phyloP scores from a whole-genome alignment of 164 flowering plant genomes.

The Chimonanthus salicifolius region DNA sequence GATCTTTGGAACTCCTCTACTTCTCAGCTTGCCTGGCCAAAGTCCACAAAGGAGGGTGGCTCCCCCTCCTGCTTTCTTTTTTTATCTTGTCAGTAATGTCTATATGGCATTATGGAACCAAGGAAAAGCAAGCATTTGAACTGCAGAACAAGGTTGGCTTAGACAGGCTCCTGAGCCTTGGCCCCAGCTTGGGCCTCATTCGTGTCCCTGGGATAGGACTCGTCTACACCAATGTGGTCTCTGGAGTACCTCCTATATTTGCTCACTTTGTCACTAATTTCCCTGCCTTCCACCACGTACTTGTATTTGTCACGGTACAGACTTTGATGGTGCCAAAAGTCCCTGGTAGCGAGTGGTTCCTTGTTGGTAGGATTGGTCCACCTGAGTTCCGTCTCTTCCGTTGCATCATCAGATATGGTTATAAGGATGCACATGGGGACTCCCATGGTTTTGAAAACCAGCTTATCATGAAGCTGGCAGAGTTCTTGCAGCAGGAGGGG shows the following conservation, averaged over 20 bases:
- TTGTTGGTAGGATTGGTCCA: constrained; percentile 38
- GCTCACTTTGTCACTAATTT: constrained; percentile 48
- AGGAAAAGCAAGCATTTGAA: constrained; percentile 33
- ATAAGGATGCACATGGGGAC: constrained; percentile 34
- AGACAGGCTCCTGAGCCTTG: constrained; percentile 32
- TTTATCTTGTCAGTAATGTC: constrained; percentile 39
- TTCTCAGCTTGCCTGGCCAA: constrained; percentile 42
- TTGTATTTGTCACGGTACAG: constrained; percentile 35
- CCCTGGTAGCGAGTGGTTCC: constrained; percentile 26
- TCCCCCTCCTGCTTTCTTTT: constrained; percentile 32
- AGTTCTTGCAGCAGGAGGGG: constrained; percentile 24
- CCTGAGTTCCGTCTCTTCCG: constrained; percentile 26
- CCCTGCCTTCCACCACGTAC: constrained; percentile 50
- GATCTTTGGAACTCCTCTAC: constrained; percentile 51
- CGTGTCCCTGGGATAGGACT: constrained; percentile 49
- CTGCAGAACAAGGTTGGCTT: constrained; percentile 35
- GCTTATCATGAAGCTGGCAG: constrained; percentile 29
- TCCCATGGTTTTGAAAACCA: constrained; percentile 29
- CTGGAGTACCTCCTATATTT: constrained; percentile 50
- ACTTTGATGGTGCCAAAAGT: constrained; percentile 38
- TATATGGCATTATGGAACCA: constrained; percentile 55
- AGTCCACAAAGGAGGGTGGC: constrained; percentile 58
- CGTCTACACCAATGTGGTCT: constrained; percentile 31
- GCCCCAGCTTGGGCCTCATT: constrained; percentile 29
- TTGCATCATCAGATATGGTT: constrained; percentile 39